Conservation (phyloP, 441 rosid genomes). For the Brassica balearica region DNA sequence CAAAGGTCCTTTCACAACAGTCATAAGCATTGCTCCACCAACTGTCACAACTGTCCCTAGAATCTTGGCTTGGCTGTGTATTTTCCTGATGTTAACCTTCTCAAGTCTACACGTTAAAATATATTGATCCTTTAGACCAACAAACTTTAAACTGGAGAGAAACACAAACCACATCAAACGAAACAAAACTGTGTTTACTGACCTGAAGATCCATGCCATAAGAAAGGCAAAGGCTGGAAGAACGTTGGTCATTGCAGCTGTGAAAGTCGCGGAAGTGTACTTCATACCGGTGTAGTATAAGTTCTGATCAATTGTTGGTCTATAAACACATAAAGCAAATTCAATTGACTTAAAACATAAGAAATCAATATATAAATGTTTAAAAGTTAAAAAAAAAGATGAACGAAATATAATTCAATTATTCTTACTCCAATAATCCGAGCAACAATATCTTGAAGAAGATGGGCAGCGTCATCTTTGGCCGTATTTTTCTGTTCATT, state of each 20-base stretch:
- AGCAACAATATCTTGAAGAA: conserved; percentile 61
- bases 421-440: conserved; percentile 64
- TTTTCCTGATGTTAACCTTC: conserved; percentile 52
- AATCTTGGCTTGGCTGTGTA: conserved; percentile 67
- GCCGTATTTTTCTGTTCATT: conserved; percentile 59
- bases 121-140: conserved; percentile 21
- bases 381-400: neutral
- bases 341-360: neutral
- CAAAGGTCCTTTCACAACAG: conserved; percentile 58
- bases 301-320: conserved; percentile 79
- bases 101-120: conserved; percentile 52
- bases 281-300: conserved; percentile 70
- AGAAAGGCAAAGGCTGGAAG: conserved; percentile 74
- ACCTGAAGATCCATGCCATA: conserved; percentile 70
- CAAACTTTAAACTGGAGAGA: neutral
- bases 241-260: conserved; percentile 68
- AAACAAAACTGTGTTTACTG: neutral
- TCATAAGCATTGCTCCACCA: conserved; percentile 79
- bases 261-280: conserved; percentile 69
- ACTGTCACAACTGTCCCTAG: conserved; percentile 65
- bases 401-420: neutral
- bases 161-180: neutral
- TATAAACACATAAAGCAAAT: conserved; percentile 22
- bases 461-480: conserved; percentile 59
- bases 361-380: neutral